These are phyloP conservation scores for Mucor sp. DNA, from an alignment of 371 early-diverging fungal genomes.

Conservation along the genomic window DNA sequence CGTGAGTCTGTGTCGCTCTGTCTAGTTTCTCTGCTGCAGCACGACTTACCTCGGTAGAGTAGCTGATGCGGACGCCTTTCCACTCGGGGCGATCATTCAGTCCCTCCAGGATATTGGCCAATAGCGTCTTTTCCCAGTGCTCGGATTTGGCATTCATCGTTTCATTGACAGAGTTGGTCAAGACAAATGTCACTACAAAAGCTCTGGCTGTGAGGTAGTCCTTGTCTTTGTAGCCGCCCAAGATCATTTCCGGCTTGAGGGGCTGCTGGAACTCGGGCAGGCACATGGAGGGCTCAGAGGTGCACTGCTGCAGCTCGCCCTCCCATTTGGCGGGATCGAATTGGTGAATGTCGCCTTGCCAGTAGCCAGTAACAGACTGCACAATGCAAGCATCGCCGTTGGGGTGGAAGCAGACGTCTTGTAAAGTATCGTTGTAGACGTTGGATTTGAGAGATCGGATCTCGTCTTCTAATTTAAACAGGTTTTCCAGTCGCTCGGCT, in stretches of 20 bases:
- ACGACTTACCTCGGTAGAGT: constrained; percentile 68
- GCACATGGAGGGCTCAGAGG: constrained; percentile 59
- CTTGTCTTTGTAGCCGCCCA: constrained; percentile 63
- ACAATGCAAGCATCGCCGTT: constrained; percentile 68
- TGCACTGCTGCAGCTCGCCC: constrained; percentile 49
- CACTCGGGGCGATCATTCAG: constrained; percentile 49
- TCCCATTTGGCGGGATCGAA: constrained; percentile 57
- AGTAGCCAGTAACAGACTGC: constrained; percentile 77
- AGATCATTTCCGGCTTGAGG: constrained; percentile 67
- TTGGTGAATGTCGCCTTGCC: constrained; percentile 57
- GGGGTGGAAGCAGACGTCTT: constrained; percentile 75
- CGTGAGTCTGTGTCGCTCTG: too few relatives aligned
- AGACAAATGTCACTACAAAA: constrained; percentile 68
- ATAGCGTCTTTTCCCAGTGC: constrained; percentile 65
- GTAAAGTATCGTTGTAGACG: constrained; percentile 34
- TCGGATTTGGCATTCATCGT: constrained; percentile 44
- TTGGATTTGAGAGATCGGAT: constrained; percentile 51
- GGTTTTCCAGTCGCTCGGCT: constrained; percentile 42
- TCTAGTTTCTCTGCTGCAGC: too few relatives aligned
- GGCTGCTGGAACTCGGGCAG: constrained; percentile 71
- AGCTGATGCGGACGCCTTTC: constrained; percentile 60
- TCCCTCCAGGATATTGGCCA: constrained; percentile 42
- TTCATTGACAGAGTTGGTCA: constrained; percentile 61
- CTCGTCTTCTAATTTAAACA: constrained; percentile 60
- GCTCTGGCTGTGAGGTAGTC: constrained; percentile 55